Percentiles rank a stretch among this genome's conserved stretches.
Evolutionary conservation across 2,329 filamentous ascomycete species (phyloP).

Genomic region (Diaporthe sp.): DNA sequence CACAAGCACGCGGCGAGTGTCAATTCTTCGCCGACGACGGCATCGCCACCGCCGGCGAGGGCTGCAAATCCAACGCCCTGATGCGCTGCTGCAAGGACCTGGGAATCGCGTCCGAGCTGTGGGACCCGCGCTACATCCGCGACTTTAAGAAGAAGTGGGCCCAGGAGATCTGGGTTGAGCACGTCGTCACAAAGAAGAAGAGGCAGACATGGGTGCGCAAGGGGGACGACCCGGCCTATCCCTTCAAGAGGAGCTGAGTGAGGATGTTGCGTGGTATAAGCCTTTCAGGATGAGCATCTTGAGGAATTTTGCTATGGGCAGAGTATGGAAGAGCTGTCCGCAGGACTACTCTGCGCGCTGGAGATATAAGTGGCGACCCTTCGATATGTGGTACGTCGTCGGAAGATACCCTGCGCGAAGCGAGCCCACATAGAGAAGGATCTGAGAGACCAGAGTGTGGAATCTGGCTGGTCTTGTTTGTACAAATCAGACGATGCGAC

Average conservation of each 20-base stretch:
- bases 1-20: slow-evolving; percentile 93
- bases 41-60: slow-evolving; percentile 94
- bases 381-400: not conserved
- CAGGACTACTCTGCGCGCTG: not conserved
- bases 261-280: not conserved
- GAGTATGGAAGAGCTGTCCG: no score
- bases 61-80: slow-evolving; percentile 96
- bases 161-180: slow-evolving; percentile 90
- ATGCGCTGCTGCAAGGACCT: slow-evolving; percentile 99
- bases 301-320: not conserved
- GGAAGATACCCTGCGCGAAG: slow-evolving; percentile 1
- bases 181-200: slow-evolving; percentile 86
- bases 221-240: slow-evolving; percentile 77
- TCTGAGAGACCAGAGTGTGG: not conserved
- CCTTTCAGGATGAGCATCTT: not conserved
- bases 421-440: not conserved
- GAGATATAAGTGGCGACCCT: not conserved
- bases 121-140: slow-evolving; percentile 93
- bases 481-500: not conserved
- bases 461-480: not conserved
- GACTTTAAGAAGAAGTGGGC: slow-evolving; percentile 80
- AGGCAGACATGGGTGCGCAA: slow-evolving; percentile 88
- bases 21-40: slow-evolving; percentile 88
- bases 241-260: slow-evolving; percentile 56
- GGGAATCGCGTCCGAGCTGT: slow-evolving; percentile 92